A percentile compares a stretch with the other conserved stretches of the same genome.
These are phyloP conservation scores for Suillus spraguei DNA, from an alignment of 768 basidiomycete genomes.

Conservation along the genomic window DNA sequence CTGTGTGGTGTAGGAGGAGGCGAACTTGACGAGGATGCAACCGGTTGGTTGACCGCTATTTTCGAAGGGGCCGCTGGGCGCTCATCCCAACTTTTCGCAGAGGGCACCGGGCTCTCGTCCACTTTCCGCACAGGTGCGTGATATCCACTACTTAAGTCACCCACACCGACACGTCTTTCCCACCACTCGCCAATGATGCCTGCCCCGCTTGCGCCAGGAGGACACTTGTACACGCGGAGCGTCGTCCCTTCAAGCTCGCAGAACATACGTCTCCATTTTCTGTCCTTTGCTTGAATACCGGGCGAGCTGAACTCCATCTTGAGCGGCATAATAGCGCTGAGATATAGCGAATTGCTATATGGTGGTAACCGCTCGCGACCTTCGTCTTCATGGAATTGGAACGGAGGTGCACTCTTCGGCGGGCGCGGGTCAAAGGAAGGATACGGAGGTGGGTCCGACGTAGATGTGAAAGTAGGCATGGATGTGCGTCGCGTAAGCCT, in stretches of 20 bases:
- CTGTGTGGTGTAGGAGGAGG: constrained; percentile 11
- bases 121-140: constrained; percentile 26
- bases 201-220: constrained; percentile 43
- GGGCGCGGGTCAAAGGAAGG: constrained; percentile 45
- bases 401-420: constrained; percentile 20
- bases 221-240: constrained; percentile 72
- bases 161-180: constrained; percentile 77
- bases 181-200: constrained; percentile 73
- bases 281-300: constrained; percentile 84
- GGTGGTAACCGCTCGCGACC: constrained; percentile 77
- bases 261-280: constrained; percentile 89
- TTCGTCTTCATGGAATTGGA: constrained; percentile 60
- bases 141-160: constrained; percentile 47
- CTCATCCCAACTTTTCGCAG: constrained; percentile 23
- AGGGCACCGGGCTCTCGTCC: constrained; percentile 27
- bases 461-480: constrained; percentile 66
- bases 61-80: constrained; percentile 21
- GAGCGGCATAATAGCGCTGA: constrained; percentile 79
- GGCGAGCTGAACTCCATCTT: constrained; percentile 93
- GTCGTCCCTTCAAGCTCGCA: constrained; percentile 93
- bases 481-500: constrained; percentile 62
- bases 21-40: constrained; percentile 11
- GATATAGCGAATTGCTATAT: constrained; percentile 82
- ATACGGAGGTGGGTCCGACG: constrained; percentile 69
- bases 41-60: constrained; percentile 21